Evolutionary conservation across 1,284 basidiomycete species (phyloP).

Genomic region (Puccinia polysora): DNA sequence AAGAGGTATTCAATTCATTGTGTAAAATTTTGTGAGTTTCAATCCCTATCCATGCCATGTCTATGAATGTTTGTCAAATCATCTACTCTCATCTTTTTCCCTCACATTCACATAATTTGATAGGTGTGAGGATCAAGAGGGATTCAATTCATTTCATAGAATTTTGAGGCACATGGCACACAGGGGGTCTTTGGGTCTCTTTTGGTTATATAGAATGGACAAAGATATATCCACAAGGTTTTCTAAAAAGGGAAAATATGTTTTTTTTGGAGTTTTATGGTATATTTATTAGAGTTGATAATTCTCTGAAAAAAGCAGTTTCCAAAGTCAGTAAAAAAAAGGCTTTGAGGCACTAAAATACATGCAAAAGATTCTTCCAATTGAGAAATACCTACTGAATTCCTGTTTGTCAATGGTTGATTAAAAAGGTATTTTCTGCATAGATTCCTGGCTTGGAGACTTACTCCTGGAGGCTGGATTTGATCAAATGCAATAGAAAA

Average conservation of each 20-base stretch:
- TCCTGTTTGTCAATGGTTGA: not conserved
- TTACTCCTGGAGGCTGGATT: not conserved
- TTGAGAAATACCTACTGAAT: not conserved
- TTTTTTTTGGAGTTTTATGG: not conserved
- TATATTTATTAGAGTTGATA: slow-evolving; percentile 1
- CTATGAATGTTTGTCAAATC: no score
- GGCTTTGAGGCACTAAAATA: not conserved
- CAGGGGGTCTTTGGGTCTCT: not conserved
- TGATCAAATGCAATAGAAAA: not conserved
- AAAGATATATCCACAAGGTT: not conserved
- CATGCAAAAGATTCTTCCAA: not conserved
- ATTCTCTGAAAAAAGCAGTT: not conserved
- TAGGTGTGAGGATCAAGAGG: no score
- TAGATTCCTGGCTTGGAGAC: not conserved
- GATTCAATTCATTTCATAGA: not conserved
- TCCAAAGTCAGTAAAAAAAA: not conserved
- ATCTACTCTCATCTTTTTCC: no score
- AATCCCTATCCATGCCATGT: no score
- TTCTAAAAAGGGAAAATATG: slow-evolving; percentile 17
- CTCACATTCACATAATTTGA: no score
- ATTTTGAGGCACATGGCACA: not conserved
- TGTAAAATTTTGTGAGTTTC: no score
- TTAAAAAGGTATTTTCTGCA: slow-evolving; percentile 7
- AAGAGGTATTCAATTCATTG: no score
- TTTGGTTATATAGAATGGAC: not conserved